Evolutionary conservation across 208 protist species (phyloP), one percentile per base, ranked within the genome.

Genomic region (Wallacemonas rigidus): DNA sequence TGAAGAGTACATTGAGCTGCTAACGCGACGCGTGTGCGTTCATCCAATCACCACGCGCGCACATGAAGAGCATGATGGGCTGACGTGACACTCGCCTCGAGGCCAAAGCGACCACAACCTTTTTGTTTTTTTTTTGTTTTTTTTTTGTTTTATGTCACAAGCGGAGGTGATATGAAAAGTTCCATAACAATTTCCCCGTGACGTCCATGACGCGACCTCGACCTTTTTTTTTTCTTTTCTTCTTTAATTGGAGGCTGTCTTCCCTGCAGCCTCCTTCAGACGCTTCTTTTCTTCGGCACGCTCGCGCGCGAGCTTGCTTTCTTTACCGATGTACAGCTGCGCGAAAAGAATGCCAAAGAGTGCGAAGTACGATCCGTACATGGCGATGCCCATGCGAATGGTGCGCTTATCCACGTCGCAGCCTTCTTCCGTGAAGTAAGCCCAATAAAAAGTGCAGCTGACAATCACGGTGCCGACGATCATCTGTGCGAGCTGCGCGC

Each of bases 401-500:
- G 67, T 78, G 38, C 77, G 75, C 57, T 80, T 55, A 65, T 82
- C 57, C 36, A 63, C 61, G n/a, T 82, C 76, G 56, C 88, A 93
- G 57, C 84, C 90, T 9, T 69, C 26, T 35, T 47, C 58, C 14
- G 58, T 74, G 38, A 70, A 68, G 69, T 82, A 82, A 11, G 77
- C 60, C 58, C 90, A 80, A 62, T 81, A 79, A 62, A 83, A 79
- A 39, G 76, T 80, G 76, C 85, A 85, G 48, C 77, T 50, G 53
- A 85, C 83, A 26, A 97, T 80, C 35, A 72, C 72, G 12, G 81
- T 92, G 44, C 95, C 97, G 9, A 92, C 69, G 43, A 98, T 77
- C 96, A 99, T 98, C 76, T 99, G 97, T 17, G 91, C 61, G 12
- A 95, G 73, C 80, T 98, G 94, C 73, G 88, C 48, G 8, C 53